A percentile compares a stretch with the other conserved stretches of the same genome.
phyloP scores from a whole-genome alignment of 2,329 filamentous ascomycete genomes.

The Xylariaceae sp. region DNA sequence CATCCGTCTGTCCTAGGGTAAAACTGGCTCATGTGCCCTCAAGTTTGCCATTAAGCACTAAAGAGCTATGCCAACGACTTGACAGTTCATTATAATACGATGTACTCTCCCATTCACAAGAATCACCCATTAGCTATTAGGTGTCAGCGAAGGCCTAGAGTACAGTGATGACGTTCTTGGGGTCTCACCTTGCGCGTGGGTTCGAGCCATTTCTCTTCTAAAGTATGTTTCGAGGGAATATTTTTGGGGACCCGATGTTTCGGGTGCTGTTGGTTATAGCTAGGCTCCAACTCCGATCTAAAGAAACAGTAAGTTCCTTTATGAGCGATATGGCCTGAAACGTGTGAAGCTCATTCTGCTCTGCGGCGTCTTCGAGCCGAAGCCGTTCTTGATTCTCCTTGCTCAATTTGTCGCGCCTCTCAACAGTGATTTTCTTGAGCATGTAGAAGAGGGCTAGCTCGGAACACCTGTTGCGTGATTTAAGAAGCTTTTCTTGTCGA shows the following conservation, averaged over 20 bases:
- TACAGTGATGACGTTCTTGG: background rate
- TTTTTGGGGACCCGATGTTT: background rate
- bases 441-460: conserved; percentile 5
- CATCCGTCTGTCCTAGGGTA: no score
- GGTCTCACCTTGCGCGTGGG: background rate
- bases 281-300: background rate
- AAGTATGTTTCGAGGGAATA: background rate
- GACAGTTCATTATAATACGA: no score
- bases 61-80: no score
- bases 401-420: background rate
- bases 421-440: conserved; percentile 2
- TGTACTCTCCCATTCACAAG: background rate
- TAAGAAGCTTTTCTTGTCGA: background rate
- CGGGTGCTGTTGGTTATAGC: background rate
- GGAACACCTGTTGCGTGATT: background rate
- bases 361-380: background rate
- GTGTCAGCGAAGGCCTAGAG: background rate
- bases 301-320: background rate
- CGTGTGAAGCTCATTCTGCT: background rate
- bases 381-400: background rate
- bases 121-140: background rate
- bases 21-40: no score
- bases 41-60: no score
- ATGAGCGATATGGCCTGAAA: background rate
- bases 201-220: conserved; percentile 9